Percentiles rank a stretch among this genome's conserved stretches.
Evolutionary conservation across 2,329 filamentous ascomycete species (phyloP).

Genomic region (Aspergillus udagawae): DNA sequence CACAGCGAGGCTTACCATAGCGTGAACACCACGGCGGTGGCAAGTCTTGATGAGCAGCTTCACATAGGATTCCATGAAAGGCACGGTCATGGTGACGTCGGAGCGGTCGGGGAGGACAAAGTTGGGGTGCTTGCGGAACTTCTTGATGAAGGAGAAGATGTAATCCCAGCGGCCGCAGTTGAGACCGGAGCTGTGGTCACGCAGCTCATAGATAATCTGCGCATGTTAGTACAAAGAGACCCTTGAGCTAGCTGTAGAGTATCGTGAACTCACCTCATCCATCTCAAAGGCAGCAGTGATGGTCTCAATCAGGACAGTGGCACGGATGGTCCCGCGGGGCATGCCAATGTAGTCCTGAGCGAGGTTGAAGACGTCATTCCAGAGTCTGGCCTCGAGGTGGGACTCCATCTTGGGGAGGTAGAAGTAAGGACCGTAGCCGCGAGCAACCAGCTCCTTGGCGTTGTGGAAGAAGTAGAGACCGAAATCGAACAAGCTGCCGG

Average conservation of each 20-base stretch:
- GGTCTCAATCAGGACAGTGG: conserved; percentile 94
- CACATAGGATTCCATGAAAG: conserved; percentile 97
- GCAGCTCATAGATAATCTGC: conserved; percentile 93
- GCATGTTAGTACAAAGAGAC: not conserved
- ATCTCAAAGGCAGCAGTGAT: conserved; percentile 98
- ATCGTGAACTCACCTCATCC: conserved; percentile 61
- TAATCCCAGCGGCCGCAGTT: conserved; percentile 99
- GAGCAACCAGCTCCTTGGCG: conserved; percentile 78
- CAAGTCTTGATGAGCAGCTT: conserved; percentile 98
- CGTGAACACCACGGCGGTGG: conserved; percentile 93
- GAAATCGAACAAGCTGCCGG: conserved; percentile 90
- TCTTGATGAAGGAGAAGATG: conserved; percentile 99
- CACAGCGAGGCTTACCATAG: conserved; percentile 64
- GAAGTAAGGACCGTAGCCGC: conserved; percentile 89
- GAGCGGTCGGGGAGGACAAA: conserved; percentile 92
- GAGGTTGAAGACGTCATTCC: conserved; percentile 98
- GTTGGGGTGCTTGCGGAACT: conserved; percentile 90
- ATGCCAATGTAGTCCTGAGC: conserved; percentile 91
- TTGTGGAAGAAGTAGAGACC: conserved; percentile 99
- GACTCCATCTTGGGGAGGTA: conserved; percentile 98
- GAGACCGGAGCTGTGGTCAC: conserved; percentile 90
- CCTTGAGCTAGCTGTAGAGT: not conserved
- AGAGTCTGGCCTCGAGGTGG: conserved; percentile 91
- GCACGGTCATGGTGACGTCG: conserved; percentile 92
- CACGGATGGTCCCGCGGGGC: conserved; percentile 85